Base-by-base conservation (phyloP, 2,329 filamentous ascomycete species). In the Aspergillus texensis region DNA sequence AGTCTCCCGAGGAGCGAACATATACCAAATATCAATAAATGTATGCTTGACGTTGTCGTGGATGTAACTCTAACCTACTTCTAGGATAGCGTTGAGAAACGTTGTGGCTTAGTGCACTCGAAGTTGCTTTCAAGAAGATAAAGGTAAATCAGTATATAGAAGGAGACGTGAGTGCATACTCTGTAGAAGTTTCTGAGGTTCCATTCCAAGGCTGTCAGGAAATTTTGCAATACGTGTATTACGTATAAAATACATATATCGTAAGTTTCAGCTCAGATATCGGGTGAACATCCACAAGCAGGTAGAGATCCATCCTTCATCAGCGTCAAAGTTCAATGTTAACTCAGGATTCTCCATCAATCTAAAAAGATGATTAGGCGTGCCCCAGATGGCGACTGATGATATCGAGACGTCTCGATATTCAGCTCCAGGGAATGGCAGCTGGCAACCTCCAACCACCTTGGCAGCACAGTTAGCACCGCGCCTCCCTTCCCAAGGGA, bases 391-490 rank as follows among this genome's bases (percentile, higher is more conserved):
- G 71, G 70, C 72, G 63, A 65, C 65, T 64, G 63, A 71, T 63
- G 68, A 70, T 65, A 66, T 59, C 32, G 64, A 64, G 46, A 62
- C 58, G 61, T 61, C 60, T 62, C 57, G 55, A 61, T 55, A 59
- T 64, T 41, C 56, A 34, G 56, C 58, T 60, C 62, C 67, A 62
- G 67, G 57, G 55, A 68, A 72, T 62, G 67, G 64, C 53, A 53
- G 60, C 54, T 66, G 65, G 63, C 70, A 65, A 67, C 63, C 63
- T 36, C 91, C 93, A 14, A 97, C 94, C 19, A 96, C 93, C 11
- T 85, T 97, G 72, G 93, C 94, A 58, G 92, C 92, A 14, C 92
- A 96, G 77, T 88, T 97, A 62, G 92, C 95, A 67, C 89, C 92
- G 74, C 92, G 92, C 75, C 88, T 93, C 66, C 88, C 90, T 50